Evolutionary conservation across 2,329 filamentous ascomycete genomes (phyloP).

Genomic region (Salinomyces thailandicus): DNA sequence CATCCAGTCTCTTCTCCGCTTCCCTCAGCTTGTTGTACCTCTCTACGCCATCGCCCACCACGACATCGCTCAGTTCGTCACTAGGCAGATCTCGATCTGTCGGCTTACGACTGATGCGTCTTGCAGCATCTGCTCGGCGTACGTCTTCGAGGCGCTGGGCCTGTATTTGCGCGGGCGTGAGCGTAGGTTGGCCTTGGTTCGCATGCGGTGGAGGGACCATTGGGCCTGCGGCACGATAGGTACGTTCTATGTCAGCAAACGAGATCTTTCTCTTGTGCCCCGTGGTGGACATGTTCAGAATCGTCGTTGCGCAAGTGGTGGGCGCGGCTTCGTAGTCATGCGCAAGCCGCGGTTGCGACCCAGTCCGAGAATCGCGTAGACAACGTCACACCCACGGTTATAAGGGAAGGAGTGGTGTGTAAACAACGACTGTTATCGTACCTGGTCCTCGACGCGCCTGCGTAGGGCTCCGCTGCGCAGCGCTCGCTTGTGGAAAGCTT

Average conservation of each 20-base stretch:
- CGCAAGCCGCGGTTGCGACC: neutral
- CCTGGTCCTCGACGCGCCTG: conserved; percentile 34
- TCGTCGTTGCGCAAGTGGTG: too few relatives aligned
- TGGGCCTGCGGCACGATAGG: conserved; percentile 36
- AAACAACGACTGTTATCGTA: too few relatives aligned
- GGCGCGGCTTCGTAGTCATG: too few relatives aligned
- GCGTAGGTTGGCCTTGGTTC: conserved; percentile 10
- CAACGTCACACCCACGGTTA: too few relatives aligned
- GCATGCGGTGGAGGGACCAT: conserved; percentile 23
- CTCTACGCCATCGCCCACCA: conserved; percentile 70
- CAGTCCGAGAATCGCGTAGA: too few relatives aligned
- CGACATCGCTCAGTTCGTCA: conserved; percentile 69
- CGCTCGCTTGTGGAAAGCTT: conserved; percentile 32
- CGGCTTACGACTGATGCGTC: conserved; percentile 75
- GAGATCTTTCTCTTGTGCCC: conserved; percentile 32
- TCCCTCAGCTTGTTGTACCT: conserved; percentile 78
- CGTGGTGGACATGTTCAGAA: conserved; percentile 1
- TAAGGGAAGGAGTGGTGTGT: too few relatives aligned
- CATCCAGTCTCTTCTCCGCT: conserved; percentile 78
- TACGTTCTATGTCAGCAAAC: conserved; percentile 37
- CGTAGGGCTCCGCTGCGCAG: conserved; percentile 14
- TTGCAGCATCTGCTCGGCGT: conserved; percentile 45
- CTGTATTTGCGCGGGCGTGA: conserved; percentile 34
- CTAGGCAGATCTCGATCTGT: conserved; percentile 83
- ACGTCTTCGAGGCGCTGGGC: conserved; percentile 35